These are phyloP conservation scores for Verbascum thapsus DNA, from an alignment of 257 asterid species.

Conservation along the genomic window DNA sequence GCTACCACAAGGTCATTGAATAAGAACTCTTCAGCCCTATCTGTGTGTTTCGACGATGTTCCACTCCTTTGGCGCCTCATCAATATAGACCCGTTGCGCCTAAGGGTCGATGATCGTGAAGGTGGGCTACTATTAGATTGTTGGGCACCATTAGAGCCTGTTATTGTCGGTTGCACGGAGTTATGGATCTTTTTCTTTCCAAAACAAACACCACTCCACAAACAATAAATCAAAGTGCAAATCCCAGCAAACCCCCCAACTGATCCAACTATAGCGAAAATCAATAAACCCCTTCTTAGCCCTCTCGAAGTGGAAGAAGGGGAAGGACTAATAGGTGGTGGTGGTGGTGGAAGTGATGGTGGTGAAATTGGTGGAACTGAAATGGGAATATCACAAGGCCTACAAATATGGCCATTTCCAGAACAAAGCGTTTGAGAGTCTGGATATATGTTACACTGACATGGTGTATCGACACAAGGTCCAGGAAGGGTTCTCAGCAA, in stretches of 20 bases:
- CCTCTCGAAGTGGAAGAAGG: slow-evolving; percentile 36
- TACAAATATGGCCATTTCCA: slow-evolving; percentile 74
- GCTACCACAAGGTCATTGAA: slow-evolving; percentile 65
- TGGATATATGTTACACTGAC: slow-evolving; percentile 71
- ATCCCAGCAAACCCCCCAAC: slow-evolving; percentile 70
- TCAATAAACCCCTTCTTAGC: slow-evolving; percentile 57
- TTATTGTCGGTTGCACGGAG: slow-evolving; percentile 80
- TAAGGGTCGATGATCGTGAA: slow-evolving; percentile 76
- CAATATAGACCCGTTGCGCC: slow-evolving; percentile 76
- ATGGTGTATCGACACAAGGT: slow-evolving; percentile 53
- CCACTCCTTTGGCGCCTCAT: slow-evolving; percentile 93
- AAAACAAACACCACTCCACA: slow-evolving; percentile 71
- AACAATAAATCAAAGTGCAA: slow-evolving; percentile 53
- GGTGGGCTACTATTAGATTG: slow-evolving; percentile 54
- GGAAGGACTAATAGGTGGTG: background rate
- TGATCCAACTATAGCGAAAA: slow-evolving; percentile 68
- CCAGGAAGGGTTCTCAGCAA: slow-evolving; percentile 67
- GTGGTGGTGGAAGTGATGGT: slow-evolving; percentile 25
- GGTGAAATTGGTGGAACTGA: slow-evolving; percentile 23
- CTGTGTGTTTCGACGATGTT: slow-evolving; percentile 63
- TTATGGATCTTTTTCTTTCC: slow-evolving; percentile 83
- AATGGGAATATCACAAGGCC: slow-evolving; percentile 56
- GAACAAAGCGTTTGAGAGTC: slow-evolving; percentile 60
- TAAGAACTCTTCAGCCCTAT: slow-evolving; percentile 70
- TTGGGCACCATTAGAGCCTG: slow-evolving; percentile 32